Evolutionary conservation across 768 basidiomycete genomes (phyloP).

Genomic region (Leccinellum luteum): DNA sequence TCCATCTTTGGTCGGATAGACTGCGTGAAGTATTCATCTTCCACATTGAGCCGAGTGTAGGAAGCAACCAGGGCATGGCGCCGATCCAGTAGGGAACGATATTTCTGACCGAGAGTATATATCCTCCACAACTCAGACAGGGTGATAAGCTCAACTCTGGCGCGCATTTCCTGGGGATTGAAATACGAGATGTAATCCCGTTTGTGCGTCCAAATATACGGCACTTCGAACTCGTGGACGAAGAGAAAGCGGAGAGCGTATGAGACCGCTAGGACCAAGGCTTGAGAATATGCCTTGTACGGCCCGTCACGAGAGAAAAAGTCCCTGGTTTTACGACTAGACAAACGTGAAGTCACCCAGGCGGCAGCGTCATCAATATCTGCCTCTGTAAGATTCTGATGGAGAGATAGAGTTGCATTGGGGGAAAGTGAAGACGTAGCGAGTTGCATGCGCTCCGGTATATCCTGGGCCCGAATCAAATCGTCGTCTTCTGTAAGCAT

Average conservation of each 20-base stretch:
- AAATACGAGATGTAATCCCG: constrained; percentile 87
- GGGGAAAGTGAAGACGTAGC: constrained; percentile 79
- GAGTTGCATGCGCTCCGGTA: constrained; percentile 95
- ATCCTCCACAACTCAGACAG: constrained; percentile 90
- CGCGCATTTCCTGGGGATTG: constrained; percentile 60
- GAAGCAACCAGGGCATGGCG: constrained; percentile 57
- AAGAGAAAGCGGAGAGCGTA: constrained; percentile 80
- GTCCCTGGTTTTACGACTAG: constrained; percentile 64
- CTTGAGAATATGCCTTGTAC: constrained; percentile 56
- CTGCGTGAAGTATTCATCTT: constrained; percentile 74
- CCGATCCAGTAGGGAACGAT: constrained; percentile 80
- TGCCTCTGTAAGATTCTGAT: constrained; percentile 62
- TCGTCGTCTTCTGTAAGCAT: constrained; percentile 93
- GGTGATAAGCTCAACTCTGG: constrained; percentile 69
- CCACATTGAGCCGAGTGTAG: constrained; percentile 64
- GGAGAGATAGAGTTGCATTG: constrained; percentile 56
- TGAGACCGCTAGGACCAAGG: constrained; percentile 77
- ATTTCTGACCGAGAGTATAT: constrained; percentile 84
- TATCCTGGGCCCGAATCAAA: constrained; percentile 82
- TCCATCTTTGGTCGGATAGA: constrained; percentile 67
- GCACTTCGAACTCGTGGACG: constrained; percentile 87
- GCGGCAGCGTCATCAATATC: constrained; percentile 79
- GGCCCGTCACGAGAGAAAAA: constrained; percentile 69
- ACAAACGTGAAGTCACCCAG: constrained; percentile 84
- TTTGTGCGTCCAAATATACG: constrained; percentile 92